These are phyloP conservation scores for Yarrowia bubula DNA, from an alignment of 805 yeast species.

Conservation along the genomic window DNA sequence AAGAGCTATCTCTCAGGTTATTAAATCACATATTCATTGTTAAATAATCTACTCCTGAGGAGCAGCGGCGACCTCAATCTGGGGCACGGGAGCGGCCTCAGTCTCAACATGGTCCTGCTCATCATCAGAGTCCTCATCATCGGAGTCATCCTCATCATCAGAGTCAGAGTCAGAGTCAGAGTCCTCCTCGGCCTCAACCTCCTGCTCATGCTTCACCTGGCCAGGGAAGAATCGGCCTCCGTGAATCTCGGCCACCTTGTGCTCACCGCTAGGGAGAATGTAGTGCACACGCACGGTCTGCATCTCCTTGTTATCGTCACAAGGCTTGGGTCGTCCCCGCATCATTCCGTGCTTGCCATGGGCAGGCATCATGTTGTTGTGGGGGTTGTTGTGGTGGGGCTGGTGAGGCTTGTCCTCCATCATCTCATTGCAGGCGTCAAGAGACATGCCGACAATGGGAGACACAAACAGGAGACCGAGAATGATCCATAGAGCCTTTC, in stretches of 20 bases:
- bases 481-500: slow-evolving; percentile 17
- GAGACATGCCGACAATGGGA: neutral
- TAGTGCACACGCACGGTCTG: slow-evolving; percentile 21
- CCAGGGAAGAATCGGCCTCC: slow-evolving; percentile 23
- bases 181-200: neutral
- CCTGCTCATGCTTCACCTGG: neutral
- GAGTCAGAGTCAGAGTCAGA: slow-evolving; percentile 14
- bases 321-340: slow-evolving; percentile 18
- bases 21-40: no score
- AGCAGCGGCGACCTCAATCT: no score
- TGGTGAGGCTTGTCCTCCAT: no score
- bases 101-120: no score
- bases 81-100: no score
- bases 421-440: slow-evolving; percentile 19
- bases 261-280: slow-evolving; percentile 23
- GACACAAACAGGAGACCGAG: slow-evolving; percentile 13
- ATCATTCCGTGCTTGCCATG: slow-evolving; percentile 9
- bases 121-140: neutral
- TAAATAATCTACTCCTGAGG: no score
- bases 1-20: no score
- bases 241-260: slow-evolving; percentile 18
- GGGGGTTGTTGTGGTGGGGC: neutral
- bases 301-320: slow-evolving; percentile 6
- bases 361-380: neutral
- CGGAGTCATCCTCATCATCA: neutral